Evolutionary conservation across 2,329 filamentous ascomycete genomes (phyloP), one percentile per base, ranked within the genome.

Genomic region (Annulohypoxylon truncatum): DNA sequence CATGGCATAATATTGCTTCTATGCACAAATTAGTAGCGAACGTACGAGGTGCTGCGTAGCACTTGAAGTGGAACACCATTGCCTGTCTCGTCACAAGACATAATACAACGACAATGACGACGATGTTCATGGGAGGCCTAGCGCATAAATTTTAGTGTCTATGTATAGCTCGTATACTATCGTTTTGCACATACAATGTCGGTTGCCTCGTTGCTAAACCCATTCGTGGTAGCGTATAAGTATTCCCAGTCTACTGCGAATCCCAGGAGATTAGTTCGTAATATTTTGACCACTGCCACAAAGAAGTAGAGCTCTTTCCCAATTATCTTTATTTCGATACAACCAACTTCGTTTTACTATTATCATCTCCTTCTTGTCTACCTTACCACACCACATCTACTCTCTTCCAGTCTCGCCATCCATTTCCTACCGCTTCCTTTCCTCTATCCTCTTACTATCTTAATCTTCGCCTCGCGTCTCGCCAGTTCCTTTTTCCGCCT

Each of bases 381-480:
- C 68, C 68, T 68, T 62, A 54, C 71, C 70, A 64, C 72, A 68
- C 67, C 70, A 66, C 68, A 62, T 56, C 61, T 61, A 53, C 61
- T 64, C 57, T 48, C 48, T 61, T 62, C 62, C 54, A 44, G 35
- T 57, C 47, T 52, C 52, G 47, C 44, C 51, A 58, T 66, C 50
- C 46, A 22, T 66, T 69, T 71, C 70, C 69, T 65, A 69, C 67
- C 22, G 28, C 18, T 46, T 68, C n/a, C 60, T 70, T 70, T 70
- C 71, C 70, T 67, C 61, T 38, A 40, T 52, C 33, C 53, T 53
- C 57, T 50, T 38, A 52, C 60, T 62, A 67, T 71, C 71, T 73
- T 75, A 72, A 74, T 76, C 74, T 75, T 75, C 72, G 66, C 73
- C 74, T 72, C 73, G 74, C 76, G 73, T 71, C 71, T 77, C 75